Conservation (phyloP, 441 rosid genomes). For the Caryocar brasiliense region DNA sequence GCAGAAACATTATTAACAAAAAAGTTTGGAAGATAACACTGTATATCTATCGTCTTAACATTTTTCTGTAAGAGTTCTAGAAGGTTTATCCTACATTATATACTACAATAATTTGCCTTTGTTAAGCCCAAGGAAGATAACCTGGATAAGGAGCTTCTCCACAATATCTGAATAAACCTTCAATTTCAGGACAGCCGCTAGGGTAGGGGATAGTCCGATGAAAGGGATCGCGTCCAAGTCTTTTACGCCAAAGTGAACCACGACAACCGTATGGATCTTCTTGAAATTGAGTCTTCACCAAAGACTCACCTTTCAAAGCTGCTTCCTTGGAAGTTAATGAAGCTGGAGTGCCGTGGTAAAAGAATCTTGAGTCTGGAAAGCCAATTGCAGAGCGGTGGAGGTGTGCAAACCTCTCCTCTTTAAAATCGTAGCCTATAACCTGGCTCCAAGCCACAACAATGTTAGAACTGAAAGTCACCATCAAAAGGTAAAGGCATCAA, state of each 20-base stretch:
- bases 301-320: slow-evolving; percentile 72
- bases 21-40: no score
- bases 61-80: background rate
- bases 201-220: slow-evolving; percentile 87
- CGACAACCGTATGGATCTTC: slow-evolving; percentile 81
- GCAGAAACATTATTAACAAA: no score
- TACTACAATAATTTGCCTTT: background rate
- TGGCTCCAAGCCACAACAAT: slow-evolving; percentile 9
- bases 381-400: slow-evolving; percentile 74
- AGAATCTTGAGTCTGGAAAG: slow-evolving; percentile 76
- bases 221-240: slow-evolving; percentile 85
- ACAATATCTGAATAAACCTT: slow-evolving; percentile 68
- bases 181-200: slow-evolving; percentile 74
- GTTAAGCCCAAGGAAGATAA: slow-evolving; percentile 63
- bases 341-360: slow-evolving; percentile 62
- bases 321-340: slow-evolving; percentile 50
- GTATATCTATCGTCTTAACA: no score
- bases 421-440: slow-evolving; percentile 94
- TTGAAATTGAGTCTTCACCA: slow-evolving; percentile 69
- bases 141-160: slow-evolving; percentile 62
- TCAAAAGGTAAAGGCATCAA: background rate
- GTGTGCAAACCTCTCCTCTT: slow-evolving; percentile 69
- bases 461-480: background rate
- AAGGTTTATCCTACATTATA: background rate
- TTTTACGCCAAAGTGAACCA: slow-evolving; percentile 70